Conservation (phyloP, 768 basidiomycete genomes). For the Lactarius psammicola region DNA sequence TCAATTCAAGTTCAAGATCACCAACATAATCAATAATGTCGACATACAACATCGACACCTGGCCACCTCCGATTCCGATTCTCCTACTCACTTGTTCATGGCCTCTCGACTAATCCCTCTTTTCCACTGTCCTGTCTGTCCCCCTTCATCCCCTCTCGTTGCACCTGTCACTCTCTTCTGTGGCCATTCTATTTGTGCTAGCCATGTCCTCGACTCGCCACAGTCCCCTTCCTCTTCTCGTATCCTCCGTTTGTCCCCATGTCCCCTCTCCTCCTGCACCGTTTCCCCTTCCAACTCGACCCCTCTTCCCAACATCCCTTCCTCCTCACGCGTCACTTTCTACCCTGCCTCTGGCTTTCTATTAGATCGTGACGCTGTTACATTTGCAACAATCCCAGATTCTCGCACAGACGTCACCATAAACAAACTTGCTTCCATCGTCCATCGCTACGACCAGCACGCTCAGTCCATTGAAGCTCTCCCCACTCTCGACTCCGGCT, state of each 20-base stretch:
- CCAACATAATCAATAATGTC: constrained; percentile 22
- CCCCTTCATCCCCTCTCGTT: constrained; percentile 37
- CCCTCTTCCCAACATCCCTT: constrained; percentile 42
- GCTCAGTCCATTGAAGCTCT: constrained; percentile 10
- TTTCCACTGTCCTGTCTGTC: constrained; percentile 57
- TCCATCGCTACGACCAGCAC: constrained; percentile 32
- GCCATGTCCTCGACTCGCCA: constrained; percentile 33
- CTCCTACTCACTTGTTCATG: constrained; percentile 13
- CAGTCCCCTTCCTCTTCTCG: constrained; percentile 25
- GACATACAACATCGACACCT: constrained; percentile 15
- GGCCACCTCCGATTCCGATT: constrained; percentile 14
- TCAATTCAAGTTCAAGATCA: constrained; percentile 9
- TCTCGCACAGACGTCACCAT: constrained; percentile 53
- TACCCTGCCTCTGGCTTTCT: constrained; percentile 36
- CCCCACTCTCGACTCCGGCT: constrained; percentile 31
- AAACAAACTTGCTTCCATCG: constrained; percentile 51
- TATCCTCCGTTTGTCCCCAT: constrained; percentile 25
- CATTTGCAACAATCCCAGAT: constrained; percentile 27
- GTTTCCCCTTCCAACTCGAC: constrained; percentile 26
- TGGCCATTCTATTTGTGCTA: constrained; percentile 77
- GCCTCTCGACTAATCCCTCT: constrained; percentile 37
- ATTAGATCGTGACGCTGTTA: constrained; percentile 12
- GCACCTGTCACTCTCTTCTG: constrained; percentile 65
- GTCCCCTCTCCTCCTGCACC: constrained; percentile 41
- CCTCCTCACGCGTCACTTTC: constrained; percentile 39